Evolutionary conservation across 2,329 filamentous ascomycete genomes (phyloP).

Genomic region (Verruconis gallopava): DNA sequence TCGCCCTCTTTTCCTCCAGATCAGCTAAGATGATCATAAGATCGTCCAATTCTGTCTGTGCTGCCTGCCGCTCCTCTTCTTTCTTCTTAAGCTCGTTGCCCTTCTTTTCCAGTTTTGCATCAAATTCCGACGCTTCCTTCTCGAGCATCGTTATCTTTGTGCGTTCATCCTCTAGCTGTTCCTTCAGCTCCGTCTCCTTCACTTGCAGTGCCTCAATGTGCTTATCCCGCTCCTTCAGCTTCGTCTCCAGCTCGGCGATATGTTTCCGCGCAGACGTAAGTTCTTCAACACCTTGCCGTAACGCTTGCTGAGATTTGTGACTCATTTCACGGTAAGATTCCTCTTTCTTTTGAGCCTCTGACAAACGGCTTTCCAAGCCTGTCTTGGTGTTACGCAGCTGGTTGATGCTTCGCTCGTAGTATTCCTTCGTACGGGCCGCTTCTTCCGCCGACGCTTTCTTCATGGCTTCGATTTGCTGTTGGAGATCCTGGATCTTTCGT

Average conservation of each 20-base stretch:
- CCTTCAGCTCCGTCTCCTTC: conserved; percentile 13
- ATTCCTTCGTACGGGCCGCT: conserved; percentile 15
- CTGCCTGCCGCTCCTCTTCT: conserved; percentile 22
- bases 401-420: conserved; percentile 12
- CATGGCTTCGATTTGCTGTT: conserved; percentile 9
- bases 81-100: conserved; percentile 20
- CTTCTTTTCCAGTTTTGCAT: conserved; percentile 20
- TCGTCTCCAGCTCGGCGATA: conserved; percentile 12
- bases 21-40: conserved; percentile 35
- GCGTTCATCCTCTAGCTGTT: conserved; percentile 9
- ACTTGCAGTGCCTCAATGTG: conserved; percentile 6
- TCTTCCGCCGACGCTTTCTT: conserved; percentile 12
- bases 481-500: conserved; percentile 10
- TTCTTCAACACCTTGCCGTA: conserved; percentile 1
- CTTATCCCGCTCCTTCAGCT: conserved; percentile 5
- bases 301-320: background rate
- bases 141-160: conserved; percentile 10
- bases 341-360: conserved; percentile 14
- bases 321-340: background rate
- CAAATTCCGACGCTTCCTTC: conserved; percentile 10
- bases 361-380: conserved; percentile 2
- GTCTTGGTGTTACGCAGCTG: conserved; percentile 10
- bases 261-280: conserved; percentile 9
- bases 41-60: conserved; percentile 33
- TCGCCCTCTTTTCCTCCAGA: conserved; percentile 31